phyloP scores from a whole-genome alignment of 2,329 filamentous ascomycete species.

The Colletotrichum gigasporum region DNA sequence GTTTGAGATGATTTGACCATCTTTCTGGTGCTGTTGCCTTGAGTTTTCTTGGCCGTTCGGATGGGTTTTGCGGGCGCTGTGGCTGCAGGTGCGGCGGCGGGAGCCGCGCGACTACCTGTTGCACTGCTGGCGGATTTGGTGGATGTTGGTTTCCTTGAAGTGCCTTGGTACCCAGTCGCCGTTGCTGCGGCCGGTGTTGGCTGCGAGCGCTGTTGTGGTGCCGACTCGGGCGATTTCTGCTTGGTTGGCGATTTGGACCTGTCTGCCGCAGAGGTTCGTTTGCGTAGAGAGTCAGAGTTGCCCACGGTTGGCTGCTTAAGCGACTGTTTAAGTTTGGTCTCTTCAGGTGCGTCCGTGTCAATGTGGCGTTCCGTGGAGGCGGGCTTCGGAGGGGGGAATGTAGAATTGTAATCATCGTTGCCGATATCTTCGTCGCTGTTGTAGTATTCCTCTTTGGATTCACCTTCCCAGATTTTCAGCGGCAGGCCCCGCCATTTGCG shows the following conservation, averaged over 20 bases:
- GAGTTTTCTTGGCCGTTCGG: conserved; percentile 31
- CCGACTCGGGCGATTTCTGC: not conserved
- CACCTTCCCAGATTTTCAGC: conserved; percentile 22
- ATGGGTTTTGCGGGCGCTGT: conserved; percentile 36
- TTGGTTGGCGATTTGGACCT: not conserved
- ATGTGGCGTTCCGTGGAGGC: not conserved
- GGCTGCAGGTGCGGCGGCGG: not conserved
- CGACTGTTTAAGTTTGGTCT: not conserved
- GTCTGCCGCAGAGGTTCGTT: not conserved
- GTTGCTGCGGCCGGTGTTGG: not conserved
- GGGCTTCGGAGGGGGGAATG: conserved; percentile 26
- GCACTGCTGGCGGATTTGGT: not conserved
- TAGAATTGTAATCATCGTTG: conserved; percentile 22
- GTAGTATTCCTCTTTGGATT: conserved; percentile 27
- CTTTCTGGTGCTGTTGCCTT: conserved; percentile 7
- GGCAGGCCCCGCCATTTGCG: conserved; percentile 19
- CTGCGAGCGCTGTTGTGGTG: not conserved
- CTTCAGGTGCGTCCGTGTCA: not conserved
- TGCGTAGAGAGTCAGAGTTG: not conserved
- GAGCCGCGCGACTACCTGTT: not conserved
- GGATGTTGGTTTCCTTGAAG: conserved; percentile 39
- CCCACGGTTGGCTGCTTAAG: not conserved
- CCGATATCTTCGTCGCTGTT: conserved; percentile 18
- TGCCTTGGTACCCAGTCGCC: conserved; percentile 43
- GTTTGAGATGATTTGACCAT: conserved; percentile 1